These are phyloP conservation scores for Scheffersomyces segobiensis DNA, from an alignment of 1,139 yeast genomes.

Conservation along the genomic window DNA sequence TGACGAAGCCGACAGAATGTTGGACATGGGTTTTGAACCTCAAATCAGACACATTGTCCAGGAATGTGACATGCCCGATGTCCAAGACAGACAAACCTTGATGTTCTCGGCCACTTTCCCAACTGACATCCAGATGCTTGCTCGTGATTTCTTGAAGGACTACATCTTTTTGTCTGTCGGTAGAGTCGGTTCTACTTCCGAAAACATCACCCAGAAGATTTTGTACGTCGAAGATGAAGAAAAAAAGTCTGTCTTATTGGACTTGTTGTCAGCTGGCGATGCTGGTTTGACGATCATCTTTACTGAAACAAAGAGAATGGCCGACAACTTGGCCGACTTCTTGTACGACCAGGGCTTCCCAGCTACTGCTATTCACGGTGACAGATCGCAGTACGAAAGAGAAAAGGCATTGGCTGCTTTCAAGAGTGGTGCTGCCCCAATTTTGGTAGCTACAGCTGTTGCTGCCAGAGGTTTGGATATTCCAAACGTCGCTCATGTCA, in stretches of 20 bases:
- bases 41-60: constrained; percentile 98
- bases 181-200: constrained; percentile 97
- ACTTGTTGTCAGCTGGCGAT: constrained; percentile 75
- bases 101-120: constrained; percentile 99
- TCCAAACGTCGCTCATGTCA: constrained; percentile 97
- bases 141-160: constrained; percentile 94
- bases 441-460: constrained; percentile 96
- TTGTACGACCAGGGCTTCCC: constrained; percentile 87
- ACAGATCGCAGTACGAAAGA: constrained; percentile 96
- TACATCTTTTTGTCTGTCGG: constrained; percentile 96
- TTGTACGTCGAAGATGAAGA: constrained; percentile 94
- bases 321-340: constrained; percentile 92
- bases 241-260: constrained; percentile 88
- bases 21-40: constrained; percentile 99
- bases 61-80: constrained; percentile 96
- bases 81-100: constrained; percentile 87
- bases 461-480: constrained; percentile 99
- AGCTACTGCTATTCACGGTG: constrained; percentile 98
- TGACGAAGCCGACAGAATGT: constrained; percentile 99
- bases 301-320: constrained; percentile 98
- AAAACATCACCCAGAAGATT: constrained; percentile 93
- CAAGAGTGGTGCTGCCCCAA: constrained; percentile 84
- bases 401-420: constrained; percentile 93
- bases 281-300: constrained; percentile 89
- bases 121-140: constrained; percentile 92